Conservation (phyloP, 1,284 basidiomycete genomes). For the Ustilago sp. region DNA sequence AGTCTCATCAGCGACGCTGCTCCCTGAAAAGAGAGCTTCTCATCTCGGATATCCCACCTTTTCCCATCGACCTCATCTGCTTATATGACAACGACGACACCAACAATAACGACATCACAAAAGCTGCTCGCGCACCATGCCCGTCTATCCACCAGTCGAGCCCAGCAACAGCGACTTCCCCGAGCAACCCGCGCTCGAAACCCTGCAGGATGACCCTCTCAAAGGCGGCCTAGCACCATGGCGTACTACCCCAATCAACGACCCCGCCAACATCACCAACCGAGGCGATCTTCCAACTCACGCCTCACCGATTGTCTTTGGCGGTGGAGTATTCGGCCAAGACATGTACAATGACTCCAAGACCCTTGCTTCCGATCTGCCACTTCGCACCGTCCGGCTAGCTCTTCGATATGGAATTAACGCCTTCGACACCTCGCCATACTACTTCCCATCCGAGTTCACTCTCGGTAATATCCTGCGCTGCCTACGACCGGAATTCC, state of each 20-base stretch:
- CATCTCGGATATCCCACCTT: not conserved
- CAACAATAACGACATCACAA: not conserved
- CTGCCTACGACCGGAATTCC: conserved; percentile 56
- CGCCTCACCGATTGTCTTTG: conserved; percentile 62
- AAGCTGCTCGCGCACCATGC: conserved; percentile 22
- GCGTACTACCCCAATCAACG: conserved; percentile 27
- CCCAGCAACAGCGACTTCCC: conserved; percentile 46
- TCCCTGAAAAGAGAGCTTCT: too few relatives aligned
- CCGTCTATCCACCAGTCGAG: conserved; percentile 49
- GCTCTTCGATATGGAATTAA: conserved; percentile 80
- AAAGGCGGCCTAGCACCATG: conserved; percentile 45
- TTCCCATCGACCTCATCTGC: not conserved
- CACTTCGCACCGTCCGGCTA: conserved; percentile 74
- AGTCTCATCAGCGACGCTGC: too few relatives aligned
- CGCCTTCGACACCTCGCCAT: conserved; percentile 84
- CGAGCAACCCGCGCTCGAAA: conserved; percentile 33
- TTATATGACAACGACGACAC: not conserved
- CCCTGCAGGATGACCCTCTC: conserved; percentile 34
- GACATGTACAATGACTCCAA: conserved; percentile 64
- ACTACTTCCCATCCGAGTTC: conserved; percentile 91
- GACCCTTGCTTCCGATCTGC: conserved; percentile 45
- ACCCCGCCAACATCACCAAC: conserved; percentile 15
- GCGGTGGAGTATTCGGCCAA: conserved; percentile 62
- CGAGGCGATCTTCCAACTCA: conserved; percentile 21
- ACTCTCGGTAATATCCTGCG: conserved; percentile 78